Evolutionary conservation across 75 land plant genomes (phyloP), one percentile per base, ranked within the genome.

Genomic region (Selaginella tamariscina): DNA sequence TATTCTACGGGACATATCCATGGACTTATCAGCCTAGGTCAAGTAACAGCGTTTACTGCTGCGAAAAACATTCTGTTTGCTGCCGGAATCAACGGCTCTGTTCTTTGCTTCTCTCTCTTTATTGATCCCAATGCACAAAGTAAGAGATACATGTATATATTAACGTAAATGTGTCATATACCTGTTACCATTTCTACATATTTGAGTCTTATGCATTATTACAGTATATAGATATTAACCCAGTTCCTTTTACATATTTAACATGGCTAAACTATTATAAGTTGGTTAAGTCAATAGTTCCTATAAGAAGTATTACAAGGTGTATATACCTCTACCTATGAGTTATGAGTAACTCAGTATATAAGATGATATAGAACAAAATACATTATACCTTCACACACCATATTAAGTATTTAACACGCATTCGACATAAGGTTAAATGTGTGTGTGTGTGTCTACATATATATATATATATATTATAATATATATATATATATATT

Each of bases 71-170:
- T 33, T 31, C 31, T 73, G 22, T 77, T 72, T 31, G 32, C 73
- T 55, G 79, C 75, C 31, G 79, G 79, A 20, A 69, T 55, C 20
- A 67, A 57, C 65, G 79, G 79, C 44, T 73, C 79, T 31, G 72
- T 77, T 68, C 26, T 69, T 24, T 73, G 79, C 31, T 2, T 75
- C 67, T 60, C 65, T 59, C 67, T 57, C 55, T 59, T 18, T 33
- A 27, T n/a, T 31, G 56, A 39, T 54, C 57, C 2, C 69, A 56
- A 31, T 15, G 44, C 33, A 32, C 68, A 15, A 56, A 32, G 63
- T 59, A 33, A 20, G 67, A 33, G 59, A n/a, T n/a, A n/a, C 54
- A 49, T 11, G 20, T 20, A 49, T 20, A 49, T 49, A 11, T 11
- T 11, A 49, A 49, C 18, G 54, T 49, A 49, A 20, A 49, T 11